A percentile compares a stretch with the other conserved stretches of the same genome.
Conservation (phyloP, 305 asterid species). For the Rubia occidens region DNA sequence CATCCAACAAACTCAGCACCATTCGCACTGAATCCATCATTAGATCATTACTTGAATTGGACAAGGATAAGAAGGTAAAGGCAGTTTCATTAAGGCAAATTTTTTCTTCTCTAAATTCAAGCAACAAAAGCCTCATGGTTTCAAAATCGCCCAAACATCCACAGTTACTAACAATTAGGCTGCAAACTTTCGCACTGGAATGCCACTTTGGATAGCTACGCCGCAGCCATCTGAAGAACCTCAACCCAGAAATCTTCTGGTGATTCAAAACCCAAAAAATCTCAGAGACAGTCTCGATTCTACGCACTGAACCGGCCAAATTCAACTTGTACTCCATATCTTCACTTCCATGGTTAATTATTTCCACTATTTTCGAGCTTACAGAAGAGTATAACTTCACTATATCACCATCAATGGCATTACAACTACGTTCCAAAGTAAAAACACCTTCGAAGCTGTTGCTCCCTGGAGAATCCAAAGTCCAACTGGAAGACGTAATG, state of each 20-base stretch:
- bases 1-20: slow-evolving; percentile 35
- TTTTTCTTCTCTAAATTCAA: slow-evolving; percentile 33
- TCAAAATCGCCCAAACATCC: slow-evolving; percentile 55
- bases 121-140: slow-evolving; percentile 36
- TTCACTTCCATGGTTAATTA: slow-evolving; percentile 28
- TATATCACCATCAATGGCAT: not conserved
- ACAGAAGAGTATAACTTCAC: not conserved
- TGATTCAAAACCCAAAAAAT: slow-evolving; percentile 39
- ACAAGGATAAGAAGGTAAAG: slow-evolving; percentile 41
- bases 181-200: slow-evolving; percentile 38
- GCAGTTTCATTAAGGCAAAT: slow-evolving; percentile 50
- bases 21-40: slow-evolving; percentile 29
- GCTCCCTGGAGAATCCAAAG: not conserved
- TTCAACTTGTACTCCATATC: slow-evolving; percentile 42
- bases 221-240: slow-evolving; percentile 53
- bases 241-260: slow-evolving; percentile 38
- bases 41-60: slow-evolving; percentile 24
- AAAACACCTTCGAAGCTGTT: not conserved
- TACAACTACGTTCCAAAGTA: not conserved
- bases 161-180: slow-evolving; percentile 44
- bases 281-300: slow-evolving; percentile 27
- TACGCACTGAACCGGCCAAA: slow-evolving; percentile 21
- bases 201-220: slow-evolving; percentile 25
- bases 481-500: slow-evolving; percentile 3
- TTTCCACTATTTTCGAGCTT: slow-evolving; percentile 31